Conservation (phyloP, 1,139 yeast genomes). For the Kodamaea anthophila region DNA sequence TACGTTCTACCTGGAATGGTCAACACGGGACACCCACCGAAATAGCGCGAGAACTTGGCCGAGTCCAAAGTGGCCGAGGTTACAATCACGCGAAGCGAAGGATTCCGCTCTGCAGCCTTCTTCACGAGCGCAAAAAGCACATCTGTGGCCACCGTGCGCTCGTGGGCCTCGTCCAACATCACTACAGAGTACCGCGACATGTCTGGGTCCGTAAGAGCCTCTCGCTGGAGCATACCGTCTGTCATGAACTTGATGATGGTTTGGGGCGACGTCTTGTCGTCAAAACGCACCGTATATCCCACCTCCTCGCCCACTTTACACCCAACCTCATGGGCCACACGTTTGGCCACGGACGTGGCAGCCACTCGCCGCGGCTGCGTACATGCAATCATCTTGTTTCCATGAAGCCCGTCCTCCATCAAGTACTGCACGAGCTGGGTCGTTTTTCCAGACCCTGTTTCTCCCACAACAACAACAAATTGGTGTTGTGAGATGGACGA, state of each 20-base stretch:
- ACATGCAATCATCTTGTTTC: conserved; percentile 51
- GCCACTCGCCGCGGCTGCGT: conserved; percentile 76
- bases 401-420: conserved; percentile 32
- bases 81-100: conserved; percentile 70
- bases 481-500: conserved; percentile 45
- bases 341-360: conserved; percentile 61
- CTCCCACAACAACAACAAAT: conserved; percentile 43
- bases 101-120: conserved; percentile 62
- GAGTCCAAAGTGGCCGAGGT: conserved; percentile 94
- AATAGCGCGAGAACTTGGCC: conserved; percentile 70
- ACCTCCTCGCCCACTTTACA: conserved; percentile 56
- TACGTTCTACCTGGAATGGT: conserved; percentile 84
- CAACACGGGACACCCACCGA: conserved; percentile 72
- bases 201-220: conserved; percentile 69
- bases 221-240: conserved; percentile 89
- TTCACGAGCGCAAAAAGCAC: conserved; percentile 80
- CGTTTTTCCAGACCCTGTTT: conserved; percentile 35
- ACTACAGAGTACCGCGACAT: conserved; percentile 74
- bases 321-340: conserved; percentile 64
- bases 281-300: conserved; percentile 64
- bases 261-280: conserved; percentile 46
- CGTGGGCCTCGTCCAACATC: conserved; percentile 95
- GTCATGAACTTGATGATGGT: conserved; percentile 75
- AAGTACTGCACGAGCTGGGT: conserved; percentile 31
- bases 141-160: conserved; percentile 91